These are phyloP conservation scores for Asclepias syriaca DNA, from an alignment of 257 asterid genomes.

Conservation along the genomic window DNA sequence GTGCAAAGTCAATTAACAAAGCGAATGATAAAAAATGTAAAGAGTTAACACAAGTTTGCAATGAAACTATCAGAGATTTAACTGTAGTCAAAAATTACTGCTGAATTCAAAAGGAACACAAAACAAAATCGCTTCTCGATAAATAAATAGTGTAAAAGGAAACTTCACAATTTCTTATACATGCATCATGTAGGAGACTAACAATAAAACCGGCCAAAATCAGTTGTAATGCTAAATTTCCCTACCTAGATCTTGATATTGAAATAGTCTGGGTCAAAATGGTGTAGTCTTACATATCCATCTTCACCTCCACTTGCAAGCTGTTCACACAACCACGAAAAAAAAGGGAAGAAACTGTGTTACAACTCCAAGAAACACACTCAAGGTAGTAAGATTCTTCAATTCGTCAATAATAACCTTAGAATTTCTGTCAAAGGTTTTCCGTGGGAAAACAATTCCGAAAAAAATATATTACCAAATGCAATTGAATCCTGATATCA, in stretches of 20 bases:
- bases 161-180: not conserved
- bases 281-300: constrained; percentile 87
- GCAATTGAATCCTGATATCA: not conserved
- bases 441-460: not conserved
- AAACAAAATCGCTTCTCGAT: not conserved
- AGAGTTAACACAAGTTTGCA: no score
- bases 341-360: no score
- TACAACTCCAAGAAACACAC: not conserved
- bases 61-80: no score
- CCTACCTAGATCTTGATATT: constrained; percentile 55
- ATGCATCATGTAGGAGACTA: not conserved
- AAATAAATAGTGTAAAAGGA: not conserved
- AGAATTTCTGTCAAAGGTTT: not conserved
- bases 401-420: not conserved
- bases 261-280: constrained; percentile 79
- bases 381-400: not conserved
- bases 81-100: no score
- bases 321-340: constrained; percentile 24
- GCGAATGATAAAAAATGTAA: no score
- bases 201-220: not conserved
- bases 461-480: not conserved
- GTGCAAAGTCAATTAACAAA: no score
- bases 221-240: not conserved
- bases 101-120: no score
- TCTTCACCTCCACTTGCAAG: constrained; percentile 95